These are phyloP conservation scores for Ogataea methanolica DNA, from an alignment of 805 yeast species.

Conservation along the genomic window DNA sequence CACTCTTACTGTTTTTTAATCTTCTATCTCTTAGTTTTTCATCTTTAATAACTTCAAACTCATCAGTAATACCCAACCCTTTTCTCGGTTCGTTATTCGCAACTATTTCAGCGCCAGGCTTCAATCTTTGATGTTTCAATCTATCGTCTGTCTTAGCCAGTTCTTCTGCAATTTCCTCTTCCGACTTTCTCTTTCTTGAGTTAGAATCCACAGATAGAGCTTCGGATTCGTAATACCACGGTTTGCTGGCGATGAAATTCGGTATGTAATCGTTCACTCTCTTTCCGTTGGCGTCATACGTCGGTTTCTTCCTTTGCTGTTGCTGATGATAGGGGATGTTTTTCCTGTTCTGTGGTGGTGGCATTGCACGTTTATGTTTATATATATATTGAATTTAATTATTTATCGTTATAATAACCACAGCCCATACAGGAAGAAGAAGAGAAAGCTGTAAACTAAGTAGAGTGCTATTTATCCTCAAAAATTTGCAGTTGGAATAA, in stretches of 20 bases:
- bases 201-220: constrained; percentile 25
- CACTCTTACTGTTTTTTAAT: constrained; percentile 4
- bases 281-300: constrained; percentile 31
- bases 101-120: constrained; percentile 36
- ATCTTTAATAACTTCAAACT: constrained; percentile 22
- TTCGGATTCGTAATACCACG: constrained; percentile 34
- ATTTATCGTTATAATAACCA: too few species aligned
- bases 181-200: constrained; percentile 22
- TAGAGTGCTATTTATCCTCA: too few species aligned
- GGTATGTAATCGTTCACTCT: constrained; percentile 38
- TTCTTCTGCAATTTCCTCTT: constrained; percentile 18
- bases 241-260: constrained; percentile 34
- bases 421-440: too few species aligned
- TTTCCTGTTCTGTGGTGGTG: too few species aligned
- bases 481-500: too few species aligned
- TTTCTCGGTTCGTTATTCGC: constrained; percentile 45
- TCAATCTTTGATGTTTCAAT: constrained; percentile 53
- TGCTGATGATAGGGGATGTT: too few species aligned
- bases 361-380: too few species aligned
- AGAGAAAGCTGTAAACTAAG: too few species aligned
- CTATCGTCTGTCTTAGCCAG: constrained; percentile 34
- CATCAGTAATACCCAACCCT: constrained; percentile 57
- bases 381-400: too few species aligned
- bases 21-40: constrained; percentile 6
- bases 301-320: constrained; percentile 11